Base-by-base conservation (phyloP, 257 asterid species). In the Fraxinus excelsior region DNA sequence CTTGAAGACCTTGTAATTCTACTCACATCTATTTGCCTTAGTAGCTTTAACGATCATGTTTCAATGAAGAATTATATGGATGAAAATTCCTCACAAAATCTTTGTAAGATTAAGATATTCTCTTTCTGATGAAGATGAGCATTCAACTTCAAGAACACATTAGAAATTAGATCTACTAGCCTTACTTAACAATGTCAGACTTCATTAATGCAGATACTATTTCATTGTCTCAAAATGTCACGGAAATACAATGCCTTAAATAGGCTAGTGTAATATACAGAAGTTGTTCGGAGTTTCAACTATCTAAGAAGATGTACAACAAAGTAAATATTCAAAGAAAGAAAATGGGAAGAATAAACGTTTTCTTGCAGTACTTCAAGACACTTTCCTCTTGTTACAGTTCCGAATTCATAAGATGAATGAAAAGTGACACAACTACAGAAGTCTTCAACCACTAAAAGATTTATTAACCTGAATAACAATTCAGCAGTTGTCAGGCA, bases 211-310 rank as follows among this genome's bases (percentile, higher is more conserved):
- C 67, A 56, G 38, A 44, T 6, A 51, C 67, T 13, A 28, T 46
- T 49, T 32, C 80, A 80, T 38, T 70, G 70, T 40, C 44, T 60
- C 8, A 75, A 51, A 12, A 53, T 26, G 79, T 25, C 19, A 44
- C 6, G 53, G 5, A 3, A 44, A 44, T 13, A 13, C 46, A 80
- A 13, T 46, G 13, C 7, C 18, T 2, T 9, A 40, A 37, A 29
- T 12, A 23, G 38, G 81, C 32, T 44, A 2, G 53, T 23, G 38
- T 25, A 21, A 53, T 38, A 64, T 32, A 38, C 32, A 49, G 51
- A 65, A 72, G 29, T 32, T 60, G 4, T 16, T 44, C 51, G 2
- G 18, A 12, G 9, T 32, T 44, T 38, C 51, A 13, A 42, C 51
- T 42, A 42, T 13, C 18, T 42, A 42, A 11, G 14, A 40, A 40